Base-by-base conservation (phyloP, 2,329 filamentous ascomycete genomes). In the Ploettnerulaceae sp. region DNA sequence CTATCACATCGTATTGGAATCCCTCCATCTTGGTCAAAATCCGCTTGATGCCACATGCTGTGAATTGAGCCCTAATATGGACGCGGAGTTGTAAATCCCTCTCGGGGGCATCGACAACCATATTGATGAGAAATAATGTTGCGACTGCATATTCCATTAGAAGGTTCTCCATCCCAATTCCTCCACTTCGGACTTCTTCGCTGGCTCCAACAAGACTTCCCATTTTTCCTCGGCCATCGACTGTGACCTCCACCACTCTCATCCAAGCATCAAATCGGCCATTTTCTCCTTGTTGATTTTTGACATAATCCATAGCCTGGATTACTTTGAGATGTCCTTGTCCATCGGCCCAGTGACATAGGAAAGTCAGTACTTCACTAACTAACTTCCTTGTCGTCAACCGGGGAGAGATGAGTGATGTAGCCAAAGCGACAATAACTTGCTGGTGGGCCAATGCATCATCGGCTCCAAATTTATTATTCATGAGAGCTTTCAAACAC, bases 71-170 rank as follows among this genome's bases (percentile, higher is more conserved):
- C 54, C 93, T 81, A 62, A 97, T 90, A 68, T 97, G 93, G 65
- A 94, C 87, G 64, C 93, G 82, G 54, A 97, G 72, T 68, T 95
- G 88, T 56, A 98, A 72, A 62, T 98, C 93, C 59, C 81, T 79
- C 62, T 94, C 86, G 0, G 90, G 86, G 3, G 89, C 88, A 67
- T 97, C 93, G 52, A 98, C 82, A 58, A 97, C 79, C 84, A 94
- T 95, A 70, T 97, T 98, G 73, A 97, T 81, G 62, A 98, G 76
- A 64, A 97, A 89, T 61, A 98, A 78, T 2, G 90, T 95, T 25
- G 91, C 88, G 38, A 97, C 88, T 29, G 90, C 91, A 64, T 98
- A 98, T 75, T 98, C 93, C 93, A 98, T 97, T 44, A 98, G 77
- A 61, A 96, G 74, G 67, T 97, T 97, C 76, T 98, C 93, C 84